Percentiles rank a stretch among this genome's conserved stretches.
These are phyloP conservation scores for Ophiognomonia clavigignenti-juglandacearum DNA, from an alignment of 2,329 filamentous ascomycete species.

Conservation along the genomic window DNA sequence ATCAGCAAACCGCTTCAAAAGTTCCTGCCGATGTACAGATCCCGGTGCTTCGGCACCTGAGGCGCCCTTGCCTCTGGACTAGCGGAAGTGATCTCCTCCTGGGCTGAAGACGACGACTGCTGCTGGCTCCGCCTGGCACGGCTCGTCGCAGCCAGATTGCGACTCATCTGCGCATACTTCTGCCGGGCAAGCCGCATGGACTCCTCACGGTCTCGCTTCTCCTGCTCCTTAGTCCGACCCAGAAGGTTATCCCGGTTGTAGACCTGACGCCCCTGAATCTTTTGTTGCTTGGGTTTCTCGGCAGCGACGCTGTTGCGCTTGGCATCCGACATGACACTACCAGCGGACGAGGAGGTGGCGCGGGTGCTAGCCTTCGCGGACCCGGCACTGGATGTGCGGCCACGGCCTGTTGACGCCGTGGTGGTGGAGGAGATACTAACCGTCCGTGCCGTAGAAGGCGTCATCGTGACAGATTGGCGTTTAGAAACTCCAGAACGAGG, in stretches of 20 bases:
- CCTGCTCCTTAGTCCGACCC: slow-evolving; percentile 43
- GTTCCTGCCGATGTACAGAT: background rate
- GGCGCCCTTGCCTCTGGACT: background rate
- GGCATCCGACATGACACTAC: slow-evolving; percentile 31
- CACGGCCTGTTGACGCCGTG: slow-evolving; percentile 18
- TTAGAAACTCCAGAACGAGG: slow-evolving; percentile 15
- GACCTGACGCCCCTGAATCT: slow-evolving; percentile 48
- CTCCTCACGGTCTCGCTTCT: slow-evolving; percentile 49
- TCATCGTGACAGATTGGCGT: slow-evolving; percentile 12
- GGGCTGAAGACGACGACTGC: slow-evolving; percentile 6
- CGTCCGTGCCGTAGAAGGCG: slow-evolving; percentile 7
- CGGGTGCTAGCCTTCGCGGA: slow-evolving; percentile 28
- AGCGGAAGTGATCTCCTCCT: slow-evolving; percentile 1
- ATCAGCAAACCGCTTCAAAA: background rate
- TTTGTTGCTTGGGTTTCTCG: slow-evolving; percentile 47
- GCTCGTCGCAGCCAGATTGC: slow-evolving; percentile 56
- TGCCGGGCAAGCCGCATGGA: slow-evolving; percentile 51
- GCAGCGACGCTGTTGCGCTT: slow-evolving; percentile 45
- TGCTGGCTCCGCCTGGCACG: slow-evolving; percentile 32
- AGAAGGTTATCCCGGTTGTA: slow-evolving; percentile 47
- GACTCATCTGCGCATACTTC: slow-evolving; percentile 56
- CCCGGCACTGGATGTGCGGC: slow-evolving; percentile 24
- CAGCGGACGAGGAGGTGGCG: slow-evolving; percentile 41
- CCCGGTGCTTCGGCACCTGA: slow-evolving; percentile 8
- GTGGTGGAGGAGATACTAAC: slow-evolving; percentile 19